Base-by-base conservation (phyloP, 768 basidiomycete species). In the Pleurotus djamor region DNA sequence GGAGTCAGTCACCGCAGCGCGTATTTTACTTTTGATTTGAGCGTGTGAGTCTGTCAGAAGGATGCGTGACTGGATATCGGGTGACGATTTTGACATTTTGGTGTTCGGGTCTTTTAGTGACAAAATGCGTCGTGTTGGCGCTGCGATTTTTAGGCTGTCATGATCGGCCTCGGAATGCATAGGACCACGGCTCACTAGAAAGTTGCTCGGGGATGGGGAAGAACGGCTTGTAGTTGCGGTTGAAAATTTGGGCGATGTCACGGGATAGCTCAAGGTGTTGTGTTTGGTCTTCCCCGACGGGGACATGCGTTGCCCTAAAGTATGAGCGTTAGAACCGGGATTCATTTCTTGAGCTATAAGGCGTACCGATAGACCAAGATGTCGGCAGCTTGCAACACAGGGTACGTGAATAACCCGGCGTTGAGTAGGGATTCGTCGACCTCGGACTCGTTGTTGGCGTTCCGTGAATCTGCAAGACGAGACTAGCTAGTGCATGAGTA, bases 31-130 rank as follows among this genome's bases (percentile, higher is more conserved):
- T 48, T 70, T 68, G 48, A 96, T 92, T 66, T 83, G 72, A 1
- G 73, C 64, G 8, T 82, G 69, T 0, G 83, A 72, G 68, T 98
- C 96, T 28, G 91, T 96, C 41, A 98, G 79, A 58, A 93, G 81
- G 67, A 98, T 94, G 28, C 95, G 89, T 0, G 94, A 96, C 13
- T 83, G 72, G 1, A 83, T 60, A 68, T 92, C 86, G 0, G 87
- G 88, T 0, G 93, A 82, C 0, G 96, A 98, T 71, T 98, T 98
- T 37, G 96, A 97, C 95, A 98, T 98, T 70, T 98, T 98, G 3
- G 87, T 82, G 0, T 79, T 76, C 0, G 94, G 92, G 68, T 95
- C 91, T 59, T 85, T 87, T 14, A 98, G 85, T 2, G 94, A 96
- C 28, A 96, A 83, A 14, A 98, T 80, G 5, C 95, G 86, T 68